phyloP scores from a whole-genome alignment of 768 basidiomycete species.

The Boletus reticulatus region DNA sequence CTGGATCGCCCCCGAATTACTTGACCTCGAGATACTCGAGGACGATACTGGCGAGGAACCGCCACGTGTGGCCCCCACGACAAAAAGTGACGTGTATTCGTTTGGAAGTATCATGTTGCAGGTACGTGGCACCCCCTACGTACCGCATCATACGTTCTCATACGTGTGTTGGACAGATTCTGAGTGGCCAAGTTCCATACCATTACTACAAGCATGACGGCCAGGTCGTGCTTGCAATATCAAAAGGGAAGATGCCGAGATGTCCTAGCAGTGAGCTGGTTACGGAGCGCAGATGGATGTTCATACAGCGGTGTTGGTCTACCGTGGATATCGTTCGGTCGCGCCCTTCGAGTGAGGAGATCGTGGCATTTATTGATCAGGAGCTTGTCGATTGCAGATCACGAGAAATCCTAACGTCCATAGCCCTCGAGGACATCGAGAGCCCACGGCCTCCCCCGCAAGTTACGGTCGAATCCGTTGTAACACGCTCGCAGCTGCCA shows the following conservation, averaged over 20 bases:
- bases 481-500: no score
- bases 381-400: constrained; percentile 18
- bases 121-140: background rate
- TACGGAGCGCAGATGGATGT: constrained; percentile 7
- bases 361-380: no score
- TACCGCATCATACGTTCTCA: no score
- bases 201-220: constrained; percentile 7
- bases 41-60: no score
- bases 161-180: background rate
- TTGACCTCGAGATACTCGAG: no score
- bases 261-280: background rate
- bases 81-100: no score
- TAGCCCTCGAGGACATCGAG: background rate
- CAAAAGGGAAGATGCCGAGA: background rate
- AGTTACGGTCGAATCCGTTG: no score
- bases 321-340: constrained; percentile 14
- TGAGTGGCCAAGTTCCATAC: constrained; percentile 15
- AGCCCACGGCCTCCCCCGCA: no score
- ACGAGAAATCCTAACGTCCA: constrained; percentile 31
- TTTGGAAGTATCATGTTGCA: background rate
- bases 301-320: constrained; percentile 17
- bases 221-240: constrained; percentile 9
- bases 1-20: no score
- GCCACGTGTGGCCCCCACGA: no score
- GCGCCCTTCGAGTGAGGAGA: no score